Evolutionary conservation across 495 filamentous ascomycete genomes (phyloP), one percentile per base, ranked within the genome.

Genomic region (Aspergillus steynii): DNA sequence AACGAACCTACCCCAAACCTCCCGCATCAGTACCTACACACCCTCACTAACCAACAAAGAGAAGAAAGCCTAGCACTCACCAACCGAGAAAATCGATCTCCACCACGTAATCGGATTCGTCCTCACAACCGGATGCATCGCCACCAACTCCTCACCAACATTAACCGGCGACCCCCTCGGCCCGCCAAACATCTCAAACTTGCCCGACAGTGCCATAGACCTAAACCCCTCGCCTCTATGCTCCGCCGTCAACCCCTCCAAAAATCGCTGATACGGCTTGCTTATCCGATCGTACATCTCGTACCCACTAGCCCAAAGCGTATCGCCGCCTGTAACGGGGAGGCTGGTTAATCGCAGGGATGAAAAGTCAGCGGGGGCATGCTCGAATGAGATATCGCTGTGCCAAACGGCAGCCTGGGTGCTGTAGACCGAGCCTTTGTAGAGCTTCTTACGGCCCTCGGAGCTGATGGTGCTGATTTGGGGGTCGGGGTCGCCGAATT

Each of bases 81-180:
- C 86, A 20, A 86, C 77, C 0, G 82, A 80, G 65, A 88, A 92
- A n/a, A 93, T 74, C n/a, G 70, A 77, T 74, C 90, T 90, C 89
- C 89, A 92, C 14, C 89, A 89, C 0, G 89, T 91, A 2, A 91
- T 84, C 0, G 90, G 88, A 70, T 92, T 89, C 28, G 89, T 91
- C 29, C 90, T 83, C 15, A 91, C 75, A 12, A 90, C 82, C 0
- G 87, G 86, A 71, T 91, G 88, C 5, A 83, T 69, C 12, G 87
- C 84, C 29, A 71, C 78, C 10, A 92, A 71, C 1, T 82, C 67
- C 4, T 20, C 47, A 0, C 87, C 89, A 0, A 80, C 68, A 68
- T 91, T 91, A 58, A 84, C 78, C 1, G 87, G 88, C 0, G 83
- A 73, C 5, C 89, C 89, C n/a, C 89, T 81, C 28, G 67, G 45